Conservation (phyloP, 192 early-diverging fungal species). For the Coemansia sp. region DNA sequence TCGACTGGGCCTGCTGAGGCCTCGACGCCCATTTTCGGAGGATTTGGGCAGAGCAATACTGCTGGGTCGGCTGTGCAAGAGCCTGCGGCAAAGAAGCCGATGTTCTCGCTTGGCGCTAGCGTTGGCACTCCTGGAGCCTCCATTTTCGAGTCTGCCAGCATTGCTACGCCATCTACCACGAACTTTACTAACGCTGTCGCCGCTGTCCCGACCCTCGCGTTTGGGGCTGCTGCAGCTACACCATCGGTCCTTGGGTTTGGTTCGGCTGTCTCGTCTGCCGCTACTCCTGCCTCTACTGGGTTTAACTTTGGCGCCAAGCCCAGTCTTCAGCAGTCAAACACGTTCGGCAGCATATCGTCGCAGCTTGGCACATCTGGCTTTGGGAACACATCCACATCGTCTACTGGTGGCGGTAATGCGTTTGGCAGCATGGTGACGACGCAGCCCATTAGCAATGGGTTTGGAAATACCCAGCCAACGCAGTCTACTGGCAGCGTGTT, state of each 20-base stretch:
- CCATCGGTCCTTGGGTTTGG: slow-evolving; percentile 40
- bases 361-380: not conserved
- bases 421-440: slow-evolving; percentile 7
- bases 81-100: slow-evolving; percentile 22
- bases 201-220: slow-evolving; percentile 12
- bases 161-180: slow-evolving; percentile 31
- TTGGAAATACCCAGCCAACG: slow-evolving; percentile 7
- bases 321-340: not conserved
- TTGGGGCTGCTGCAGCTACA: slow-evolving; percentile 36
- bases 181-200: slow-evolving; percentile 23
- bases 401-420: not conserved
- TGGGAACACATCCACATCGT: not conserved
- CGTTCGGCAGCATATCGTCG: slow-evolving; percentile 12
- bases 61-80: slow-evolving; percentile 6
- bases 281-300: slow-evolving; percentile 15
- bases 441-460: slow-evolving; percentile 3
- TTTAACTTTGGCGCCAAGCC: slow-evolving; percentile 31
- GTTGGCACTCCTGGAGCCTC: slow-evolving; percentile 47
- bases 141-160: slow-evolving; percentile 32
- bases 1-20: not conserved
- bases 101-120: slow-evolving; percentile 20
- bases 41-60: slow-evolving; percentile 7
- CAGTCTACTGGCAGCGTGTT: slow-evolving; percentile 3
- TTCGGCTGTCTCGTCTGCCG: slow-evolving; percentile 25
- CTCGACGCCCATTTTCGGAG: slow-evolving; percentile 12